Evolutionary conservation across 2,329 filamentous ascomycete species (phyloP).

Genomic region (Calonectria pseudoreteaudii): DNA sequence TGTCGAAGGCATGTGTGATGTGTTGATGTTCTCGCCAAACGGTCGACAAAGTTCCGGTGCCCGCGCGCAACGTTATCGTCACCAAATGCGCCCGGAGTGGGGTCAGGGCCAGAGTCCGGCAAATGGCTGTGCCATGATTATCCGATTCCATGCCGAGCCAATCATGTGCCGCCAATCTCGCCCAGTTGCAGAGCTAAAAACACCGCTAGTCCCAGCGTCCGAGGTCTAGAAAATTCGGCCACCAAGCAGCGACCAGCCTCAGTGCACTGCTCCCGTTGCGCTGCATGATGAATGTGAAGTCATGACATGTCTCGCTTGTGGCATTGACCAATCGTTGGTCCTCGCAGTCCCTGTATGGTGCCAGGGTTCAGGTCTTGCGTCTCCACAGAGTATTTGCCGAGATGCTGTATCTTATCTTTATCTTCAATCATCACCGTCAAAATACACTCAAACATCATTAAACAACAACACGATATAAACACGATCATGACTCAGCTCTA

Average conservation of each 20-base stretch:
- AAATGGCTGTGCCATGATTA: not conserved
- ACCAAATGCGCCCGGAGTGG: not conserved
- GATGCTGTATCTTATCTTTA: not conserved
- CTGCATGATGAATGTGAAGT: not conserved
- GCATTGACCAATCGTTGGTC: not conserved
- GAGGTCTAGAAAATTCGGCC: conserved; percentile 1
- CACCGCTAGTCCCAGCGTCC: not conserved
- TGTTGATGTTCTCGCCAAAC: not conserved
- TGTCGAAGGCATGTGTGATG: conserved; percentile 1
- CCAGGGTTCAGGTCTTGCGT: not conserved
- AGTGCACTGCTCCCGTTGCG: not conserved
- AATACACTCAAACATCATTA: not conserved
- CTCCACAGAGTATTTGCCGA: not conserved
- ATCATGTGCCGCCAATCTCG: not conserved
- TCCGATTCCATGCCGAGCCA: not conserved
- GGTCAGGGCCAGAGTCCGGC: not conserved
- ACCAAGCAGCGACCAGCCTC: not conserved
- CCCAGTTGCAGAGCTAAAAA: not conserved
- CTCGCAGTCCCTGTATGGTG: too few species aligned
- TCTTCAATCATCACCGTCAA: not conserved
- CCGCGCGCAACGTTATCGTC: conserved; percentile 1
- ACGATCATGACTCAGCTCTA: not conserved
- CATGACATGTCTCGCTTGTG: not conserved
- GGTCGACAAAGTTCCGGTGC: not conserved
- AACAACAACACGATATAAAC: not conserved